Conservation (phyloP, 148 eudicot genomes). For the Fagopyrum tataricum region DNA sequence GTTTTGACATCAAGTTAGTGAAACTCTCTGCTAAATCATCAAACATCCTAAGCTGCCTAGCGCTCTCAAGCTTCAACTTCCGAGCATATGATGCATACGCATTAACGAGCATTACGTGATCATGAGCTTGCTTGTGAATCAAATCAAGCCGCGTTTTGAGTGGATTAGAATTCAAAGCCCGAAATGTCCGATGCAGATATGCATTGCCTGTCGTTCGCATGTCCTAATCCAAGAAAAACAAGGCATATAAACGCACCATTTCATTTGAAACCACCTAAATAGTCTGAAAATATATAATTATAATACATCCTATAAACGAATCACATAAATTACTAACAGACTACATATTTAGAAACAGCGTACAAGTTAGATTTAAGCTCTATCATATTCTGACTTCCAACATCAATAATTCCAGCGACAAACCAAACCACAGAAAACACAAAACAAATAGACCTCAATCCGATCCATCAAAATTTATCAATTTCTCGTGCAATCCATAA, state of each 20-base stretch:
- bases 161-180: conserved; percentile 73
- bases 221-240: conserved; percentile 29
- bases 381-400: neutral
- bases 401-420: neutral
- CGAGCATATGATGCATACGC: conserved; percentile 79
- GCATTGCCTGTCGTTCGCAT: conserved; percentile 55
- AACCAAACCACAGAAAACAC: neutral
- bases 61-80: conserved; percentile 71
- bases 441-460: neutral
- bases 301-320: too few relatives aligned
- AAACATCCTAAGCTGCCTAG: conserved; percentile 64
- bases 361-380: neutral
- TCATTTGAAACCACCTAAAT: too few relatives aligned
- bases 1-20: conserved; percentile 46
- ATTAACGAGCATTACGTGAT: conserved; percentile 69
- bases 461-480: neutral
- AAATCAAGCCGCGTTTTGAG: conserved; percentile 70
- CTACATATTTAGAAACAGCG: neutral
- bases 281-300: too few relatives aligned
- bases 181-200: conserved; percentile 50
- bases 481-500: neutral
- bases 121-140: conserved; percentile 70
- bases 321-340: neutral
- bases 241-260: neutral
- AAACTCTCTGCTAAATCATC: conserved; percentile 68